Evolutionary conservation across 2,329 filamentous ascomycete species (phyloP), one percentile per base, ranked within the genome.

Genomic region (Parastagonospora avenae): DNA sequence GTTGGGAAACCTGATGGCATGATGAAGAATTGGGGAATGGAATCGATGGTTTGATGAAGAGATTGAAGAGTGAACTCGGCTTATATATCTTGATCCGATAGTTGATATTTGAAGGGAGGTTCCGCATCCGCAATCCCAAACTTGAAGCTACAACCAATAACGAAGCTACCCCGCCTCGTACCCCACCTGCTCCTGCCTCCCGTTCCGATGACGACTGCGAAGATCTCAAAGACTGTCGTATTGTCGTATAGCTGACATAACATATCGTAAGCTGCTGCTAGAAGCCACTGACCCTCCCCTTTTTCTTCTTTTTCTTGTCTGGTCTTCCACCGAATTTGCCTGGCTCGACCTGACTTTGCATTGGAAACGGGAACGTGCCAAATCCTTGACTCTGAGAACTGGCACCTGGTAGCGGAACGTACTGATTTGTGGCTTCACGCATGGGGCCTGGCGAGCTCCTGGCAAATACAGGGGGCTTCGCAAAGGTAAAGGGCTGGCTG

Each of bases 301-400:
- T 58, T 58, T 70, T 73, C 36, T 73, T 73, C 55, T 69, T 69
- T 50, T 67, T 70, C 56, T 65, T 67, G 24, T 60, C 60, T 16
- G 64, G 59, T 42, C 71, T 60, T 1, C 70, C 69, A 8, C 72
- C 71, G 46, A 71, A 68, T n/a, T 53, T 54, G 10, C 72, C 72
- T 11, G 65, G 63, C 53, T 74, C 71, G 8, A 67, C 61, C 42
- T 74, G 72, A 42, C 71, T 74, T 36, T 59, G 55, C 4, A 57
- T 58, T 11, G 45, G 40, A 12, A 54, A 47, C 9, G 40, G 36
- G 16, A 52, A 37, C 4, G 42, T 15, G n/a, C 49, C 48, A 27
- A 36, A 16, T 46, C 54, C 29, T 51, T 50, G 33, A 48, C 45
- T 42, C 36, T 50, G 32, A 7, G 57, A 52, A 2, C 35, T 44